Base-by-base conservation (phyloP, 202 grass and related monocot genomes). In the Tripidium arundinaceum region DNA sequence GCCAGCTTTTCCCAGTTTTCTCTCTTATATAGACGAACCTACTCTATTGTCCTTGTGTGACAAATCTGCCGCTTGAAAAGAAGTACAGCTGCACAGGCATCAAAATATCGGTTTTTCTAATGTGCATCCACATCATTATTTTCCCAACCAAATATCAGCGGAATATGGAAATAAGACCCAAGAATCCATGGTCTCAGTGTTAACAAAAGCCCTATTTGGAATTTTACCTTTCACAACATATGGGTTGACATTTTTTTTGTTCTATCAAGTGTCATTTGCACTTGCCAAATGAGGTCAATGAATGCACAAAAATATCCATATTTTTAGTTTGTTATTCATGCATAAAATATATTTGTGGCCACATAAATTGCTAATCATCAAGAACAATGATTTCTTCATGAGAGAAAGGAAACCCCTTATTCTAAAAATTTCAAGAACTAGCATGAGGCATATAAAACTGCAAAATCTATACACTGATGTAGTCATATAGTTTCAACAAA, bases 151-250 rank as follows among this genome's bases (percentile, higher is more conserved):
- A 28, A 39, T 77, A 71, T 41, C 65, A 70, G 8, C n/a, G 4
- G 50, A 70, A 42, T 66, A 68, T 36, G 49, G 50, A 72, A 69
- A 81, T 5, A 43, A 52, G 40, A 75, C 22, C 39, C 29, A 62
- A 52, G 63, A 86, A 80, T 61, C 4, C 47, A 75, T 75, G 77
- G 62, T 69, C 70, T 22, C 15, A 28, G 55, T 60, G 15, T 74
- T 40, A 86, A 81, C 49, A 12, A 69, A 62, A 68, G 3, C 27
- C 12, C 39, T 39, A 68, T 80, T 80, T 66, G 49, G 61, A 85
- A 57, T 59, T 6, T 42, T 71, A 85, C 42, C 31, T 72, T 78
- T 72, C 11, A 72, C 21, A 22, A 4, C 57, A 63, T 63, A 63
- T 63, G 15, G 39, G 52, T 64, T 57, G 75, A 75, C 12, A 10